Percentiles rank a stretch among this genome's conserved stretches.
Evolutionary conservation across 78 protist species (phyloP).

Genomic region (Dictyostelium capitatum): DNA sequence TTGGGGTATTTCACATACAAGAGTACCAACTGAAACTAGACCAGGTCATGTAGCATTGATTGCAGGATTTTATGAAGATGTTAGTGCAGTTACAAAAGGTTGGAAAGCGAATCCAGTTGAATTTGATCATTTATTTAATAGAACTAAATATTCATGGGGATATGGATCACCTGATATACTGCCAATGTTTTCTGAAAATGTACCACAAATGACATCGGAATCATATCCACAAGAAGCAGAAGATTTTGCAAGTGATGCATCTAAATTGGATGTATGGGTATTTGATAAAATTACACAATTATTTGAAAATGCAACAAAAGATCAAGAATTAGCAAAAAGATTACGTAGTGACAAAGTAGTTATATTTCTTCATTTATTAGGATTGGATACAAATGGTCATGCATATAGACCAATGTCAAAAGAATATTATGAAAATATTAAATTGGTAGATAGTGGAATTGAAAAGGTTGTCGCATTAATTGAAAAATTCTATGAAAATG

Average conservation of each 20-base stretch:
- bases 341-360: slow-evolving; percentile 34
- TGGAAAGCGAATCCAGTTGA: slow-evolving; percentile 94
- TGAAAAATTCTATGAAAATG: slow-evolving; percentile 78
- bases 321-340: slow-evolving; percentile 28
- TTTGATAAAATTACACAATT: slow-evolving; percentile 73
- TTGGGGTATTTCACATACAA: slow-evolving; percentile 93
- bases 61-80: slow-evolving; percentile 96
- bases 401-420: slow-evolving; percentile 81
- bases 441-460: slow-evolving; percentile 83
- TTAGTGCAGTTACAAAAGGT: slow-evolving; percentile 93
- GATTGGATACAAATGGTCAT: slow-evolving; percentile 93
- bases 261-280: slow-evolving; percentile 90
- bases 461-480: slow-evolving; percentile 8
- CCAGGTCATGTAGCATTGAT: slow-evolving; percentile 96
- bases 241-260: slow-evolving; percentile 84
- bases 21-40: slow-evolving; percentile 96
- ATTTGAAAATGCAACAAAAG: slow-evolving; percentile 52
- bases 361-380: slow-evolving; percentile 93
- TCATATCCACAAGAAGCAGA: slow-evolving; percentile 82
- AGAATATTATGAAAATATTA: slow-evolving; percentile 86
- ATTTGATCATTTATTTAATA: slow-evolving; percentile 92
- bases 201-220: slow-evolving; percentile 49
- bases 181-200: slow-evolving; percentile 85
- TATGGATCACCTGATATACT: slow-evolving; percentile 93
- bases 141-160: slow-evolving; percentile 68